Percentiles rank a stretch among this genome's conserved stretches.
These are phyloP conservation scores for Hyaloperonospora brassicae DNA, from an alignment of 352 stramenopile species.

Conservation along the genomic window DNA sequence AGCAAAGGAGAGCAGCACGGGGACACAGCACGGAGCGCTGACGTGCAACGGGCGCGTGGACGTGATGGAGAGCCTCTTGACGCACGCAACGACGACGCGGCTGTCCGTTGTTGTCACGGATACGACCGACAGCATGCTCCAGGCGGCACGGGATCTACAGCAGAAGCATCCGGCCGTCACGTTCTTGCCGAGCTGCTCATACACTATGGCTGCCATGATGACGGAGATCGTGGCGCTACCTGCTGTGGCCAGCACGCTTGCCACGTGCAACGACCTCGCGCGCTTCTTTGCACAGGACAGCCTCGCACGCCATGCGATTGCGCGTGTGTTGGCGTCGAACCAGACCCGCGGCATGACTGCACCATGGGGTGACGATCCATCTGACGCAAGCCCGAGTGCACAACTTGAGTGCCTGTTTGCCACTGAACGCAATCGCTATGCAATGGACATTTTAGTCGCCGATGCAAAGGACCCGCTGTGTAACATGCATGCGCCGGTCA, in stretches of 20 bases:
- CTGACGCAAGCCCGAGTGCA: constrained; percentile 25
- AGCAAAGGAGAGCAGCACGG: constrained; percentile 29
- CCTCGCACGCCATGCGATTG: constrained; percentile 35
- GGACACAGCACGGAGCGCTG: constrained; percentile 33
- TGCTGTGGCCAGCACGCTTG: constrained; percentile 30
- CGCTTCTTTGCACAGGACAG: constrained; percentile 18
- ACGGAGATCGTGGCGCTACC: constrained; percentile 45
- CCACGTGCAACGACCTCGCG: constrained; percentile 34
- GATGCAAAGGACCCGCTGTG: constrained; percentile 35
- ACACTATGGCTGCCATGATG: constrained; percentile 54
- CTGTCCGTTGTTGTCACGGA: constrained; percentile 56
- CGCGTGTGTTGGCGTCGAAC: constrained; percentile 41
- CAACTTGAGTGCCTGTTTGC: constrained; percentile 44
- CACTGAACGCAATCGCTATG: constrained; percentile 48
- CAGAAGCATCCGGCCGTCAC: constrained; percentile 52
- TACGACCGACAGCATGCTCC: constrained; percentile 45
- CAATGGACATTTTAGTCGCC: constrained; percentile 48
- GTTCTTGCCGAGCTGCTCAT: constrained; percentile 53
- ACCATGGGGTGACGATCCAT: constrained; percentile 20
- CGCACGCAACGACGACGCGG: constrained; percentile 42
- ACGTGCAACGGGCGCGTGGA: constrained; percentile 33
- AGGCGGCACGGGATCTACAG: constrained; percentile 36
- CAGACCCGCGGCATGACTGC: constrained; percentile 29
- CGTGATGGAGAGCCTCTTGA: constrained; percentile 57
- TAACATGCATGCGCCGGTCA: constrained; percentile 25